Percentiles rank a stretch among this genome's conserved stretches.
phyloP scores from a whole-genome alignment of 2,329 filamentous ascomycete genomes.

The Neonectria punicea region DNA sequence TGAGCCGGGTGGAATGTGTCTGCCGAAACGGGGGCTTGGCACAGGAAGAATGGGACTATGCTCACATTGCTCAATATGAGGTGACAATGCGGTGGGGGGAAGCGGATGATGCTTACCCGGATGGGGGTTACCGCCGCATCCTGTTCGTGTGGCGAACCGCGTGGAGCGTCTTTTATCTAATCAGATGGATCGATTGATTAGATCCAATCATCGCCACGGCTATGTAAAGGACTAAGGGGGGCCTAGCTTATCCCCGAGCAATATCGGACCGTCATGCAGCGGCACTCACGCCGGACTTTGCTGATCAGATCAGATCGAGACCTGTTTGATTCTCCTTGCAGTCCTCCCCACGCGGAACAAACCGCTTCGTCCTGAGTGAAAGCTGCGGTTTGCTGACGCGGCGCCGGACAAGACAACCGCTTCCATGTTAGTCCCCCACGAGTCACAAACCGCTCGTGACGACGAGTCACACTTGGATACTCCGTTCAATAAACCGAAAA shows the following conservation, averaged over 20 bases:
- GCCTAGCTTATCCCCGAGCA: background rate
- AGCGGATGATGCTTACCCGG: background rate
- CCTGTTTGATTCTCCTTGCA: background rate
- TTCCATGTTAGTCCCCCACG: background rate
- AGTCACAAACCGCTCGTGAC: no score
- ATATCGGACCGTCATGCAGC: background rate
- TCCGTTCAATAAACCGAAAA: no score
- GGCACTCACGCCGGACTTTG: no score
- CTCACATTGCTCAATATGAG: background rate
- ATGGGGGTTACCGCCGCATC: background rate
- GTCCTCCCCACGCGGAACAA: background rate
- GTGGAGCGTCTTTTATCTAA: slow-evolving; percentile 32
- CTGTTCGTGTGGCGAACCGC: no score
- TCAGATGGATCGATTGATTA: slow-evolving; percentile 37
- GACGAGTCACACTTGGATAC: no score
- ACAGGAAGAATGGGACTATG: background rate
- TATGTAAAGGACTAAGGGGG: background rate
- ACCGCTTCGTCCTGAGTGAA: background rate
- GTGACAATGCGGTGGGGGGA: background rate
- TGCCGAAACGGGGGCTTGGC: background rate
- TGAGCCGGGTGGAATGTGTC: background rate
- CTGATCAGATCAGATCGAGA: background rate
- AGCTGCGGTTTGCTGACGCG: background rate
- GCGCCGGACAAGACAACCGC: no score
- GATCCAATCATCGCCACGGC: slow-evolving; percentile 22